Evolutionary conservation across 768 basidiomycete genomes (phyloP).

Genomic region (Coprinellus micaceus): DNA sequence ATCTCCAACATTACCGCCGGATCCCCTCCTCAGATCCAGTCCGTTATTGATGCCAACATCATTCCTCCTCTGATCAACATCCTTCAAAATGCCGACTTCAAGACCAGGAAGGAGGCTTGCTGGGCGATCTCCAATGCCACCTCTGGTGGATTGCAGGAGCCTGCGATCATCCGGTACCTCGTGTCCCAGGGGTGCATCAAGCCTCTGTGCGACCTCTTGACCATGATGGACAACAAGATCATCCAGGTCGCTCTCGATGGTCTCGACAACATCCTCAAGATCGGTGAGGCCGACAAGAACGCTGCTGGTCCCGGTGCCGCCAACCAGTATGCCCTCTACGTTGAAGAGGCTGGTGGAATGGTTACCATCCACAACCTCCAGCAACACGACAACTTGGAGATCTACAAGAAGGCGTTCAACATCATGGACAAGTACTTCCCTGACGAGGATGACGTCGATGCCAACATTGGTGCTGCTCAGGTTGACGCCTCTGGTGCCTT

Average conservation of each 20-base stretch:
- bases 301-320: constrained; percentile 74
- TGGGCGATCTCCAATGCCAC: constrained; percentile 99
- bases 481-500: constrained; percentile 73
- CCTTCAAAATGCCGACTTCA: constrained; percentile 96
- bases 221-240: constrained; percentile 99
- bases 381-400: constrained; percentile 98
- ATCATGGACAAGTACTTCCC: constrained; percentile 99
- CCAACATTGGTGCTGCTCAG: constrained; percentile 71
- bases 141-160: constrained; percentile 95
- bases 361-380: constrained; percentile 98
- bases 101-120: constrained; percentile 98
- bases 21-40: constrained; percentile 93
- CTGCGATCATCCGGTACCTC: constrained; percentile 94
- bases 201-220: constrained; percentile 92
- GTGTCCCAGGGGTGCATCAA: constrained; percentile 98
- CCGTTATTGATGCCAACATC: constrained; percentile 97
- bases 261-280: constrained; percentile 95
- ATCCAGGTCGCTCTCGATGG: constrained; percentile 98
- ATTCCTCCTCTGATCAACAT: constrained; percentile 98
- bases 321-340: constrained; percentile 91
- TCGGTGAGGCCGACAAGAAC: constrained; percentile 93
- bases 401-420: constrained; percentile 99
- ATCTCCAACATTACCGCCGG: constrained; percentile 99
- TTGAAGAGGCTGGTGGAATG: constrained; percentile 99
- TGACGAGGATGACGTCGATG: constrained; percentile 91